Conservation (phyloP, 2,329 filamentous ascomycete species). For the Fusarium marasasianum region DNA sequence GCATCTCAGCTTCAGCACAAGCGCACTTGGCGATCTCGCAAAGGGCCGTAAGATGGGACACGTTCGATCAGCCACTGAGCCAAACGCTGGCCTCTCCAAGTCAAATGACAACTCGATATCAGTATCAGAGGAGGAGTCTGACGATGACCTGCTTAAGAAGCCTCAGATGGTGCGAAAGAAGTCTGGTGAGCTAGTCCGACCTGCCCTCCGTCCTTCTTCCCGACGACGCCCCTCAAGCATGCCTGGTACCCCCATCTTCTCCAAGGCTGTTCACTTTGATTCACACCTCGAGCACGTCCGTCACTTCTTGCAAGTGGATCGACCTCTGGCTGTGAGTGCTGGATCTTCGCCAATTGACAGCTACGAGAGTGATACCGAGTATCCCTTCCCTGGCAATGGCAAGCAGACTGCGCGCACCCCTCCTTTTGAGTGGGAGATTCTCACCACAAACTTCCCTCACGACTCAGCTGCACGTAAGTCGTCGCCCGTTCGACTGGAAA, state of each 20-base stretch:
- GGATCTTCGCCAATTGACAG: conserved; percentile 90
- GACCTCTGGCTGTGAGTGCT: conserved; percentile 94
- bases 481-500: conserved; percentile 81
- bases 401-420: conserved; percentile 52
- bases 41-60: conserved; percentile 57
- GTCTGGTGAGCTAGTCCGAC: conserved; percentile 94
- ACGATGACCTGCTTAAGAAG: conserved; percentile 69
- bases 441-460: conserved; percentile 81
- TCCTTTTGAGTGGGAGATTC: conserved; percentile 86
- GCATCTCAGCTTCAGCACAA: conserved; percentile 60
- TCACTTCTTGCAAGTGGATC: conserved; percentile 93
- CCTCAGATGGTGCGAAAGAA: conserved; percentile 98
- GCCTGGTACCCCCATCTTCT: conserved; percentile 95
- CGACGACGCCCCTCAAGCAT: conserved; percentile 89
- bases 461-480: conserved; percentile 63
- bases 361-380: conserved; percentile 88
- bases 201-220: conserved; percentile 84
- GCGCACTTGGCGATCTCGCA: conserved; percentile 54
- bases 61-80: conserved; percentile 65
- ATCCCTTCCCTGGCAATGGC: conserved; percentile 75
- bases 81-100: conserved; percentile 57
- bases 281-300: conserved; percentile 95
- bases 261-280: conserved; percentile 98
- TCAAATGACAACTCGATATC: conserved; percentile 61
- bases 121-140: conserved; percentile 71